These are phyloP conservation scores for Metschnikowia sp. DNA, from an alignment of 805 yeast genomes.

Conservation along the genomic window DNA sequence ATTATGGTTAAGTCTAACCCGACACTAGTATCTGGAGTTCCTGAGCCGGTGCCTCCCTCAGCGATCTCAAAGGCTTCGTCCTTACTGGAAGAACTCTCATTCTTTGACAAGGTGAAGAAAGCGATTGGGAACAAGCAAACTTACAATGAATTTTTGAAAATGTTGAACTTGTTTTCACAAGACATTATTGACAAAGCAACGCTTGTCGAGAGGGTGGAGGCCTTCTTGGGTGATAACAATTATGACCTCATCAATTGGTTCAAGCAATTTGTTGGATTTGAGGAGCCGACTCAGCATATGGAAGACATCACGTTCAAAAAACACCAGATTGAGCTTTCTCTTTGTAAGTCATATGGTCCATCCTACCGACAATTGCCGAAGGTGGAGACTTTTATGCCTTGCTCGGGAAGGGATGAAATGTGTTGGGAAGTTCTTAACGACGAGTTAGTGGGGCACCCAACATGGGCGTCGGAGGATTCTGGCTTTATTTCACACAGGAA, in stretches of 20 bases:
- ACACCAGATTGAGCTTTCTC: slow-evolving; percentile 82
- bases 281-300: slow-evolving; percentile 78
- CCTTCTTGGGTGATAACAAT: slow-evolving; percentile 74
- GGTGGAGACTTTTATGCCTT: slow-evolving; percentile 93
- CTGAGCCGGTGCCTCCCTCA: slow-evolving; percentile 67
- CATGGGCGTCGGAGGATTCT: slow-evolving; percentile 99
- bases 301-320: slow-evolving; percentile 87
- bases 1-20: slow-evolving; percentile 45
- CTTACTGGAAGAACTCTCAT: slow-evolving; percentile 78
- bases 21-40: slow-evolving; percentile 77
- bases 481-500: slow-evolving; percentile 99
- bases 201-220: slow-evolving; percentile 78
- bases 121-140: slow-evolving; percentile 84
- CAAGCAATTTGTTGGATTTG: slow-evolving; percentile 84
- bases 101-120: slow-evolving; percentile 89
- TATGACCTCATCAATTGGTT: slow-evolving; percentile 87
- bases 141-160: slow-evolving; percentile 87
- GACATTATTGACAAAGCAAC: slow-evolving; percentile 83
- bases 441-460: slow-evolving; percentile 99
- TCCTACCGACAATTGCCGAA: slow-evolving; percentile 91
- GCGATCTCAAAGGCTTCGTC: slow-evolving; percentile 50
- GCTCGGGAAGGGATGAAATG: slow-evolving; percentile 97
- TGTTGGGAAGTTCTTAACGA: slow-evolving; percentile 98
- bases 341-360: slow-evolving; percentile 94
- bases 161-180: slow-evolving; percentile 82